Base-by-base conservation (phyloP, 208 protist genomes). In the Trypanosoma theileri region DNA sequence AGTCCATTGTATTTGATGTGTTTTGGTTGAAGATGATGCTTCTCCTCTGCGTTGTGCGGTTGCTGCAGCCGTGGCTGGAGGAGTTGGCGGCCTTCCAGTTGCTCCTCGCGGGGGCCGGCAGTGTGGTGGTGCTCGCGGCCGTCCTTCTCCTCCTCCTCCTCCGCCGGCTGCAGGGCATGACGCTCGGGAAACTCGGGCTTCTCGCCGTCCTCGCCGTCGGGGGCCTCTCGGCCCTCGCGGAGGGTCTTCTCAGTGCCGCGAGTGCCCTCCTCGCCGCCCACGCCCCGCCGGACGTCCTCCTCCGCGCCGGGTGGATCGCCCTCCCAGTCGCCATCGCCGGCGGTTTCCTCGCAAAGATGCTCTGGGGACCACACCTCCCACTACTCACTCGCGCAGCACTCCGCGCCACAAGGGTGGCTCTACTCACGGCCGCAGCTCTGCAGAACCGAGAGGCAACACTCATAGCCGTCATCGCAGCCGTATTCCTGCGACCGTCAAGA, bases 11-110 rank as follows among this genome's bases (percentile, higher is more conserved):
- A 12, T 81, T 86, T 59, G 86, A 92, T 55, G 22, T 21, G 0
- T 56, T 87, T 59, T 92, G 83, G 84, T 35, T 88, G 51, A 68
- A 81, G 59, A 44, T 89, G 24, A 22, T 88, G 3, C 10, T 79
- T n/a, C 7, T 78, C 17, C 44, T 74, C 11, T 69, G 45, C 13
- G 24, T 88, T 6, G 40, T 77, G 59, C 42, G 66, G 24, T 75
- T 73, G 16, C 35, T 89, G n/a, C 64, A 80, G 52, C 75, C 70
- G 10, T 80, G 70, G 66, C 56, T 88, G 11, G 79, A 78, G 56
- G 69, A 86, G 58, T 82, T 75, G 59, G 55, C 57, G 0, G 41
- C 87, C 4, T 75, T 88, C 13, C 80, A 76, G 6, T 61, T 85
- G 60, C 16, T 89, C 26, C 57, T 86, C 13, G 82, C 82, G 0